phyloP scores from a whole-genome alignment of 179 eudicot species.

The Amaranthus tricolor region DNA sequence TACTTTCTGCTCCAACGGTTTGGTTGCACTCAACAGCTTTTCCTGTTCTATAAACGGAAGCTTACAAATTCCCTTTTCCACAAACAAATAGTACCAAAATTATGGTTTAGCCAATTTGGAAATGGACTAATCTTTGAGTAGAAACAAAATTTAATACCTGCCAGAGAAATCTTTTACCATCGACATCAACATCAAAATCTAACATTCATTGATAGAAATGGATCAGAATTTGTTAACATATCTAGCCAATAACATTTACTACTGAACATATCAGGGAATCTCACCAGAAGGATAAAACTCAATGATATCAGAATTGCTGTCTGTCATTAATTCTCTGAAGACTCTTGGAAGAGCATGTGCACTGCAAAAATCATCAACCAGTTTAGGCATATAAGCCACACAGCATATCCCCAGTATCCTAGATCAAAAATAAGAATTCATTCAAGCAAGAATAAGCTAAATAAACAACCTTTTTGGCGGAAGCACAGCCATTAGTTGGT shows the following conservation, averaged over 20 bases:
- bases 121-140: background rate
- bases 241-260: background rate
- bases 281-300: slow-evolving; percentile 54
- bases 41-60: slow-evolving; percentile 60
- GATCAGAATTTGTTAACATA: background rate
- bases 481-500: slow-evolving; percentile 69
- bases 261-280: background rate
- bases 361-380: slow-evolving; percentile 22
- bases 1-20: slow-evolving; percentile 26
- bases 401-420: too few species aligned
- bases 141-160: slow-evolving; percentile 36
- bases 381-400: background rate
- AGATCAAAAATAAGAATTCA: background rate
- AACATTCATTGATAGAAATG: background rate
- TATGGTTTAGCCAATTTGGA: background rate
- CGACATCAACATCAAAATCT: slow-evolving; percentile 58
- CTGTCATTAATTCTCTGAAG: slow-evolving; percentile 42
- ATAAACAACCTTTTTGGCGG: slow-evolving; percentile 53
- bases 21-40: slow-evolving; percentile 36
- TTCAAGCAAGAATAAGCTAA: background rate
- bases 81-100: background rate
- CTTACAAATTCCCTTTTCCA: slow-evolving; percentile 41
- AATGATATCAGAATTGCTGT: slow-evolving; percentile 32
- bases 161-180: slow-evolving; percentile 61
- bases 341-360: slow-evolving; percentile 54